Evolutionary conservation across 495 filamentous ascomycete genomes (phyloP).

Genomic region (Amphirosellinia nigrospora): DNA sequence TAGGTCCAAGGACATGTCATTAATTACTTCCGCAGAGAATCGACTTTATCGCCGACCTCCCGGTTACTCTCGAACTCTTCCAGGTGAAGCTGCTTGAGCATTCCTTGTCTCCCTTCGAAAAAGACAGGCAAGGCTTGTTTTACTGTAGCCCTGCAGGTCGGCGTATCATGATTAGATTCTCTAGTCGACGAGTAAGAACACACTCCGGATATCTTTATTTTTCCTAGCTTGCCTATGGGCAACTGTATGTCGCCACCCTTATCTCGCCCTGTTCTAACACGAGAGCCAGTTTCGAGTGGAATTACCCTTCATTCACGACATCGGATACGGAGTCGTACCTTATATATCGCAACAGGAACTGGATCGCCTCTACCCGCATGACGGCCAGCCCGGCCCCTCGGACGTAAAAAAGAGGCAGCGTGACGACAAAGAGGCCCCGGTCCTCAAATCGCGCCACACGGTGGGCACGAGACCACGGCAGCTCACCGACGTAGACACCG

Average conservation of each 20-base stretch:
- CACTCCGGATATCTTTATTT: not conserved
- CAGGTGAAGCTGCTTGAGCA: constrained; percentile 32
- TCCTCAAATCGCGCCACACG: not conserved
- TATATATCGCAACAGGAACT: not conserved
- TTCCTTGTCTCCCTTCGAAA: constrained; percentile 34
- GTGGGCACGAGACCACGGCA: not conserved
- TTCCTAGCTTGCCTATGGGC: not conserved
- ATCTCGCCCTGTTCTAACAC: not conserved
- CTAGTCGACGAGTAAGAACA: constrained; percentile 31
- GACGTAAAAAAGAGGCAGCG: not conserved
- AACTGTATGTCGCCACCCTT: not conserved
- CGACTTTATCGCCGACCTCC: constrained; percentile 36
- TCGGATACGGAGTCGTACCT: not conserved
- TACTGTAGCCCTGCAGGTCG: constrained; percentile 28
- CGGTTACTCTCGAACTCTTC: constrained; percentile 28
- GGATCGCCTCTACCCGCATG: not conserved
- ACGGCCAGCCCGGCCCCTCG: not conserved
- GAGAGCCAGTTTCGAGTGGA: not conserved
- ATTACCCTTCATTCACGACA: not conserved
- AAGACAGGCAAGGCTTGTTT: constrained; percentile 27
- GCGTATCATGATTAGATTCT: constrained; percentile 31
- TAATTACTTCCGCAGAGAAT: constrained; percentile 28
- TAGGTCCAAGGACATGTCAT: not conserved
- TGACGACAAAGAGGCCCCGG: not conserved
- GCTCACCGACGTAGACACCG: not conserved